A percentile compares a stretch with the other conserved stretches of the same genome.
Evolutionary conservation across 192 early-diverging fungal genomes (phyloP).

Genomic region (Backusella tuberculispora): DNA sequence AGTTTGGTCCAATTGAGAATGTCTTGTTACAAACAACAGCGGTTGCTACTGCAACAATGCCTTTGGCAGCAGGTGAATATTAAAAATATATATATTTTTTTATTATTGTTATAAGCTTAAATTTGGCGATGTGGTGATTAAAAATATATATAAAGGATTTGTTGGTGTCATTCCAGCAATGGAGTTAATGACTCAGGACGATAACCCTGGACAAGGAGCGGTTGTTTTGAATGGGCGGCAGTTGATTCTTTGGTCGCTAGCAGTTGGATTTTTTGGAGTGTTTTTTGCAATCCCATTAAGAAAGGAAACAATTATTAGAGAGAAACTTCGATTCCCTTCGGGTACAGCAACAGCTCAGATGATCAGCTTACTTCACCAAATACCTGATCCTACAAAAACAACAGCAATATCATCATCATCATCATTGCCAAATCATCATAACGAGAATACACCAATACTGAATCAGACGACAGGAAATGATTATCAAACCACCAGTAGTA

Average conservation of each 20-base stretch:
- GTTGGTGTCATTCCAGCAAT: constrained; percentile 84
- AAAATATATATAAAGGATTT: constrained; percentile 51
- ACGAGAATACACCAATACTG: too few relatives aligned
- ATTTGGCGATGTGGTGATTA: too few relatives aligned
- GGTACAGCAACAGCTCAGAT: constrained; percentile 88
- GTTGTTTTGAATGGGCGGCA: constrained; percentile 50
- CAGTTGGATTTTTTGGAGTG: constrained; percentile 86
- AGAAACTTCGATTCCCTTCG: constrained; percentile 84
- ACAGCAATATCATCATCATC: background rate
- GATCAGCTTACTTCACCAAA: constrained; percentile 73
- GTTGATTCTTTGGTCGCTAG: constrained; percentile 76
- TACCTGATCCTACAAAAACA: constrained; percentile 47
- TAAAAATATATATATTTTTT: background rate
- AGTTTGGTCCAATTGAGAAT: constrained; percentile 83
- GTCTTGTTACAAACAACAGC: constrained; percentile 84
- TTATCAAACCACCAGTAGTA: background rate
- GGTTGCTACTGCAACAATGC: constrained; percentile 86
- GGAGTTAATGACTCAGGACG: constrained; percentile 63
- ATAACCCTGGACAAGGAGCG: constrained; percentile 53
- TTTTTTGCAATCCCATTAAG: constrained; percentile 86
- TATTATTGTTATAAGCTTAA: background rate
- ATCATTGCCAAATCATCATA: background rate
- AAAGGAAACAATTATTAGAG: constrained; percentile 75
- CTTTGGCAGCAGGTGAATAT: constrained; percentile 60
- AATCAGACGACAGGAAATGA: background rate